Percentiles rank a stretch among this genome's conserved stretches.
These are phyloP conservation scores for Cyclocybe aegerita DNA, from an alignment of 768 basidiomycete species.

Conservation along the genomic window DNA sequence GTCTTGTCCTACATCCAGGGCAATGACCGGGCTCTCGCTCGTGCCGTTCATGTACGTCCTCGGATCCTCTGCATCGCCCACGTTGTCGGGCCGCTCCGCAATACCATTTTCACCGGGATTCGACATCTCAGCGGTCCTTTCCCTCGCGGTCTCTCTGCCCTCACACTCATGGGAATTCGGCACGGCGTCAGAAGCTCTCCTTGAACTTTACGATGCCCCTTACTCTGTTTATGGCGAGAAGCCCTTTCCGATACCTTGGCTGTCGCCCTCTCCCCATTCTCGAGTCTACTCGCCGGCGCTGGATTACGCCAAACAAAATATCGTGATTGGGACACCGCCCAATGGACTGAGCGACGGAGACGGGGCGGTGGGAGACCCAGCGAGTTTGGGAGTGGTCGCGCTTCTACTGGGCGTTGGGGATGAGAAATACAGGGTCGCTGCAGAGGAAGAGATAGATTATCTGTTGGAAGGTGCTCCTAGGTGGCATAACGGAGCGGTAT, in stretches of 20 bases:
- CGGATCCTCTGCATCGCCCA: too few relatives aligned
- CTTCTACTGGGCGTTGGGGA: conserved; percentile 40
- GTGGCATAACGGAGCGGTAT: conserved; percentile 44
- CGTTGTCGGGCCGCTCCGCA: background rate
- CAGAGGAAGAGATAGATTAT: conserved; percentile 29
- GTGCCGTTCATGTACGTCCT: too few relatives aligned
- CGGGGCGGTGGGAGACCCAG: conserved; percentile 46
- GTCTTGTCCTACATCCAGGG: too few relatives aligned
- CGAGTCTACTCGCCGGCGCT: conserved; percentile 26
- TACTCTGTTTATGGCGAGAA: conserved; percentile 37
- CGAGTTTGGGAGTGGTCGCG: conserved; percentile 47
- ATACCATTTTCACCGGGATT: conserved; percentile 39
- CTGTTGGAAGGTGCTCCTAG: conserved; percentile 36
- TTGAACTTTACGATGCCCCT: conserved; percentile 40
- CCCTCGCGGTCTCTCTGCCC: conserved; percentile 34
- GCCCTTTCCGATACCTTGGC: conserved; percentile 32
- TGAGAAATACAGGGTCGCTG: conserved; percentile 29
- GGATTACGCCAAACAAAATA: conserved; percentile 37
- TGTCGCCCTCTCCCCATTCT: conserved; percentile 1
- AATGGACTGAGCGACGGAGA: conserved; percentile 35
- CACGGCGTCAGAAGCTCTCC: conserved; percentile 37
- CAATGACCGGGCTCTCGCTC: too few relatives aligned
- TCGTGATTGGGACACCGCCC: conserved; percentile 31
- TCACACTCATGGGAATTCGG: conserved; percentile 51
- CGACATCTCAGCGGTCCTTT: conserved; percentile 32